Evolutionary conservation across 352 stramenopile genomes (phyloP), one percentile per base, ranked within the genome.

Genomic region (Phytopythium ostracodes): DNA sequence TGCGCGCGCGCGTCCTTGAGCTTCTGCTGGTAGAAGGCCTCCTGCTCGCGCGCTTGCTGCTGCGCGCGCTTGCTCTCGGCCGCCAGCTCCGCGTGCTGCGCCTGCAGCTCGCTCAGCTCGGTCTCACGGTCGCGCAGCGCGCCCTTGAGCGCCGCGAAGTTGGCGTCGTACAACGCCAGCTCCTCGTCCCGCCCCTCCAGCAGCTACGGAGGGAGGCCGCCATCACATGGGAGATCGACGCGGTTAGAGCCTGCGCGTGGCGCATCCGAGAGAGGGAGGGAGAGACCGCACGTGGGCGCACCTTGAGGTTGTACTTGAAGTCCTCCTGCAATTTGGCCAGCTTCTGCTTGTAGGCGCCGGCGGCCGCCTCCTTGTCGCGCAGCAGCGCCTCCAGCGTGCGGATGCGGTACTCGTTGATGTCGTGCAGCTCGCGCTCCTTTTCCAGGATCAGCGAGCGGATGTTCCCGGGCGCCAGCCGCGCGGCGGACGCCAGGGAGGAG

Each of bases 241-340:
- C n/a, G n/a, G n/a, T n/a, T n/a, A n/a, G n/a, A n/a, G n/a, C n/a
- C n/a, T n/a, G n/a, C n/a, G n/a, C n/a, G n/a, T n/a, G n/a, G n/a
- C n/a, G n/a, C n/a, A n/a, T n/a, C 29, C 29, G 7, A 33, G 29
- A 7, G 29, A 7, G 29, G 4, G 29, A 7, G 7, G 29, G 29
- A 54, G 12, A 4, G 50, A 49, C 56, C 68, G 68, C 6, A n/a
- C n/a, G n/a, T n/a, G 22, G 5, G 22, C 44, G n/a, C 44, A 56
- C 49, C 75, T 94, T 94, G 47, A 97, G 72, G 64, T 97, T 97
- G 76, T 97, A 97, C 67, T 95, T 91, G 79, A 97, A 97, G 68
- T 97, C 91, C 57, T 97, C 89, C 63, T 96, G 88, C 29, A 97
- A 70, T 63, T 96, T 96, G 62, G 57, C 71, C 20, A 96, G 84